A percentile compares a stretch with the other conserved stretches of the same genome.
Conservation (phyloP, 257 asterid species). For the Euphrasia confusa region DNA sequence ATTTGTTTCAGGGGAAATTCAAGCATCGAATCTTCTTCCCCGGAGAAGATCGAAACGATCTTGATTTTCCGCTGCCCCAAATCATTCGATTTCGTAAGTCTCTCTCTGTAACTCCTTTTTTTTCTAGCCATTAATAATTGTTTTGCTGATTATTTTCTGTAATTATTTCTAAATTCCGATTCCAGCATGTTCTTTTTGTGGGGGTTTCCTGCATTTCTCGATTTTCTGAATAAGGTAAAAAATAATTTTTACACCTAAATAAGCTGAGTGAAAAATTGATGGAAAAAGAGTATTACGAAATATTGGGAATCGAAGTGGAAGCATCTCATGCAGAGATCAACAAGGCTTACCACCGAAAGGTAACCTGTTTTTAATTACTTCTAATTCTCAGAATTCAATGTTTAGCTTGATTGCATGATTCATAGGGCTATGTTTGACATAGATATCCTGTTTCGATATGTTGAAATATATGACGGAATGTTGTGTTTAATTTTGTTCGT, state of each 20-base stretch:
- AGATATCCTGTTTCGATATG: not conserved
- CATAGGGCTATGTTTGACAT: too few relatives aligned
- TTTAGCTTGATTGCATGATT: too few relatives aligned
- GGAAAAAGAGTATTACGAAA: slow-evolving; percentile 67
- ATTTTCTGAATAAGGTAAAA: not conserved
- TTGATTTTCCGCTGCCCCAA: slow-evolving; percentile 15
- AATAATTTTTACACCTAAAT: slow-evolving; percentile 4
- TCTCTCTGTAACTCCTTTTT: not conserved
- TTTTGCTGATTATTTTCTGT: slow-evolving; percentile 3
- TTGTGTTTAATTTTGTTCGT: not conserved
- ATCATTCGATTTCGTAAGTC: slow-evolving; percentile 19
- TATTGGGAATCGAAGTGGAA: slow-evolving; percentile 56
- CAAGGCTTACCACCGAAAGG: slow-evolving; percentile 77
- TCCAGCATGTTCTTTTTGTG: not conserved
- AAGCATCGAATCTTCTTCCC: slow-evolving; percentile 24
- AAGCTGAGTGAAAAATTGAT: slow-evolving; percentile 32
- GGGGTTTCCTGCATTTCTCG: not conserved
- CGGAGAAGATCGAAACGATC: not conserved
- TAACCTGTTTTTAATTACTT: slow-evolving; percentile 15
- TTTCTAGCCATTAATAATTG: too few relatives aligned
- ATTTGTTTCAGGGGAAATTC: slow-evolving; percentile 16
- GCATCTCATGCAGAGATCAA: slow-evolving; percentile 64
- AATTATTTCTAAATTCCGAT: not conserved
- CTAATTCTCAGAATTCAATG: too few relatives aligned
- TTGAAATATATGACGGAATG: slow-evolving; percentile 10